phyloP scores from a whole-genome alignment of 1,284 basidiomycete genomes.

The Marasmius oreades region DNA sequence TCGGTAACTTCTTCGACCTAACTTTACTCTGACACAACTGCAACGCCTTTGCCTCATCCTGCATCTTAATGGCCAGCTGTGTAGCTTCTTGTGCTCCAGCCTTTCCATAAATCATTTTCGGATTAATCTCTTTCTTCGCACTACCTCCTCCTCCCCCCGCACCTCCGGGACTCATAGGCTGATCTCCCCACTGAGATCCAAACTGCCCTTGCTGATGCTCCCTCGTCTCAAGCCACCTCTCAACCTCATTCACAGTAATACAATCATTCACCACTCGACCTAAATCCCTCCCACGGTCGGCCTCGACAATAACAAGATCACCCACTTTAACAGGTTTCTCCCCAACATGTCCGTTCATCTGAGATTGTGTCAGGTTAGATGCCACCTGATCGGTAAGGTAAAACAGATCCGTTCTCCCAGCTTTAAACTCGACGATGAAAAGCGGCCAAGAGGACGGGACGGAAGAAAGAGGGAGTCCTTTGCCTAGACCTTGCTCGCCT shows the following conservation, averaged over 20 bases:
- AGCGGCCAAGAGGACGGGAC: constrained; percentile 85
- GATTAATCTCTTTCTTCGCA: constrained; percentile 87
- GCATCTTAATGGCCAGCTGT: constrained; percentile 73
- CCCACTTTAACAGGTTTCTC: constrained; percentile 64
- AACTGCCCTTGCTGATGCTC: constrained; percentile 13
- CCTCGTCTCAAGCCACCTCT: constrained; percentile 78
- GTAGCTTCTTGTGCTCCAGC: constrained; percentile 84
- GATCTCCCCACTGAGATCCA: constrained; percentile 31
- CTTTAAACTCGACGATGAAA: constrained; percentile 97
- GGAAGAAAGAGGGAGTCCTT: constrained; percentile 82
- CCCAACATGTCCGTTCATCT: constrained; percentile 1
- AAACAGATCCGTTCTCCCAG: constrained; percentile 91
- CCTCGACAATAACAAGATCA: constrained; percentile 95
- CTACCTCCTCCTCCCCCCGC: constrained; percentile 24
- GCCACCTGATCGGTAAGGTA: constrained; percentile 68
- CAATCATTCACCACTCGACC: constrained; percentile 89
- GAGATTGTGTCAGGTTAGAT: constrained; percentile 4
- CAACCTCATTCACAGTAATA: constrained; percentile 89
- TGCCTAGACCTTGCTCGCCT: constrained; percentile 64
- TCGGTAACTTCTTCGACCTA: constrained; percentile 87
- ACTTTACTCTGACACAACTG: constrained; percentile 91
- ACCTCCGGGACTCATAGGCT: constrained; percentile 56
- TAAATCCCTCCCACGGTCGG: constrained; percentile 91
- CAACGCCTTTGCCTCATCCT: constrained; percentile 91
- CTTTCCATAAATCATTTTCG: constrained; percentile 96